Base-by-base conservation (phyloP, 1,284 basidiomycete genomes). In the Tylopilus microsporus region DNA sequence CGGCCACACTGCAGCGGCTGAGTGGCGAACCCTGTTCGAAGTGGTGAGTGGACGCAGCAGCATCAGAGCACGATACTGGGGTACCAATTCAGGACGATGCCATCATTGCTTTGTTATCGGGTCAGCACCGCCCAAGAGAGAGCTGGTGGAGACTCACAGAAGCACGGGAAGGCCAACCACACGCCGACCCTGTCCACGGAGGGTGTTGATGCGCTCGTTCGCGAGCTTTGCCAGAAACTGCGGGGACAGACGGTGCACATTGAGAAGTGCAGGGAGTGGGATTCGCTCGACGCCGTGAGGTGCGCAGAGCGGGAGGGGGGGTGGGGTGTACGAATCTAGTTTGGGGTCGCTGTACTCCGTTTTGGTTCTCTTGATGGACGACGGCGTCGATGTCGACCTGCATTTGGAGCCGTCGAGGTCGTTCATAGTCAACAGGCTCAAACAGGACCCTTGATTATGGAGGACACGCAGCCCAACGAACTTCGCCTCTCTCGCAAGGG, bases 391-490 rank as follows among this genome's bases (percentile, higher is more conserved):
- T 0, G 51, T 68, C n/a, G 52, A 37, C 36, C 36, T 37, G 13
- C 36, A 13, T 13, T 37, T 37, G 2, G 13, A 5, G 36, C 13
- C 11, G 56, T 3, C 15, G 21, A 41, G 21, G 60, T 41, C 32
- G 65, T 57, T 48, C 65, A 65, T 65, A 2, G 18, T 34, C 71
- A 71, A 72, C 49, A 73, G 53, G 15, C 53, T 67, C 55, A 70
- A 70, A 67, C 47, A 58, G 9, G 10, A 19, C 19, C 5, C 48
- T 46, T 43, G 49, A 34, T 25, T 18, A 68, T 68, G 58, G 78
- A 80, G 64, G 77, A 80, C 63, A 60, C 63, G 2, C 78, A 79
- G 53, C 76, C 76, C n/a, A 79, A 78, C 60, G 75, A 79, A 62
- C 52, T 69, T 9, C 75, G 76, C 46, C 64, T 71, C 52, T 57